Evolutionary conservation across 495 filamentous ascomycete genomes (phyloP).

Genomic region (Trichoderma parareesei): DNA sequence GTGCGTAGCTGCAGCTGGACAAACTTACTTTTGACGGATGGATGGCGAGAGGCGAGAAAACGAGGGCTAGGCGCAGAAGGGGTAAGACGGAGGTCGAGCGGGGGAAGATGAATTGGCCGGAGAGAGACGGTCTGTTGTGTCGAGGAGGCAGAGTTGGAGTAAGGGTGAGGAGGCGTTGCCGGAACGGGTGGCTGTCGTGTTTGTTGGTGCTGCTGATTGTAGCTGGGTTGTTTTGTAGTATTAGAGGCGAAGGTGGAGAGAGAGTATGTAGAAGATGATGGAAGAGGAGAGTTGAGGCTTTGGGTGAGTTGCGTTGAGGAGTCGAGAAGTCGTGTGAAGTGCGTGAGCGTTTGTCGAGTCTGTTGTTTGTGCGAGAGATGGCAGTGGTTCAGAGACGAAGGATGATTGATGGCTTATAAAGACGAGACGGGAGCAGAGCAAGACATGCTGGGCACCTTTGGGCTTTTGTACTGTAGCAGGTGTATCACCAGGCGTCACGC

Average conservation of each 20-base stretch:
- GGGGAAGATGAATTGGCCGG: background rate
- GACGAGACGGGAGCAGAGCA: background rate
- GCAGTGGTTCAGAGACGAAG: background rate
- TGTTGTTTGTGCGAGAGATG: background rate
- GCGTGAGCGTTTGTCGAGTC: background rate
- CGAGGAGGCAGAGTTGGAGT: background rate
- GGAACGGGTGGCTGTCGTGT: background rate
- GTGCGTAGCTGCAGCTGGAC: constrained; percentile 7
- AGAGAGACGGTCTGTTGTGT: background rate
- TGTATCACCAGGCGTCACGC: constrained; percentile 6
- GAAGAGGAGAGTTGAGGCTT: background rate
- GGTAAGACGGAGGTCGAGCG: constrained; percentile 9
- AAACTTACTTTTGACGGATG: constrained; percentile 8
- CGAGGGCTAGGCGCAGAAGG: background rate
- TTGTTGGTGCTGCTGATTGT: background rate
- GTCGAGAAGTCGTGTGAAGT: background rate
- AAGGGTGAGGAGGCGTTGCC: constrained; percentile 9
- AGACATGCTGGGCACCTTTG: background rate
- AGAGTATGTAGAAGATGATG: background rate
- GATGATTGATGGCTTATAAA: background rate
- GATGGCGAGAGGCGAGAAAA: constrained; percentile 6
- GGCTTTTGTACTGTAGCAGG: constrained; percentile 3
- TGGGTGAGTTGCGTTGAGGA: background rate
- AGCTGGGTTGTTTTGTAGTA: no score
- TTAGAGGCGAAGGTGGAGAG: background rate